Percentiles rank a stretch among this genome's conserved stretches.
Conservation (phyloP, 805 yeast genomes). For the Candida parachauliodes region DNA sequence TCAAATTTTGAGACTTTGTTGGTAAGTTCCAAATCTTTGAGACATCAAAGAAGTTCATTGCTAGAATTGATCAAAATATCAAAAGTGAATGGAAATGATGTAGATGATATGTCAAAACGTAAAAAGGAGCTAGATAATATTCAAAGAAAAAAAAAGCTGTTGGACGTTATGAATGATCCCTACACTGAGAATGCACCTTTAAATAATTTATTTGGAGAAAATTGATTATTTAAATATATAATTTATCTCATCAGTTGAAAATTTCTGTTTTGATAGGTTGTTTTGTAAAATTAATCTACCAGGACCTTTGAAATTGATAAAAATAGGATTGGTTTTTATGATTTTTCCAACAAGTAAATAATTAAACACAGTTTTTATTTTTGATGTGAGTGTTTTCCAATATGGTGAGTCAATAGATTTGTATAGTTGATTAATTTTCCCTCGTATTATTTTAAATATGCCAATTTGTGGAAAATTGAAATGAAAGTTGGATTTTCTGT, state of each 20-base stretch:
- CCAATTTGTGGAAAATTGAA: neutral
- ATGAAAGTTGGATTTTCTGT: neutral
- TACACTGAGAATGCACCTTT: slow-evolving; percentile 65
- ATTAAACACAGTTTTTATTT: neutral
- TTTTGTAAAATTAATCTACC: slow-evolving; percentile 2
- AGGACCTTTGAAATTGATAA: slow-evolving; percentile 3
- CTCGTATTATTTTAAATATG: neutral
- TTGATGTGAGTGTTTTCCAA: neutral
- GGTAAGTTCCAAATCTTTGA: slow-evolving; percentile 59
- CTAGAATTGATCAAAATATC: slow-evolving; percentile 70
- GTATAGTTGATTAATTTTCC: neutral
- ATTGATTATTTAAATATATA: slow-evolving; percentile 13
- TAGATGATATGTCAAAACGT: slow-evolving; percentile 45
- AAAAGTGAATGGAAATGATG: slow-evolving; percentile 33
- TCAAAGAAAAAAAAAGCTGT: slow-evolving; percentile 35
- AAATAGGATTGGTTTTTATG: slow-evolving; percentile 1
- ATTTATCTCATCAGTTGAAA: slow-evolving; percentile 2
- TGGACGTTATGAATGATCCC: slow-evolving; percentile 70
- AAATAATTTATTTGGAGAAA: slow-evolving; percentile 53
- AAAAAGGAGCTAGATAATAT: slow-evolving; percentile 51
- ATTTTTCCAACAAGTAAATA: slow-evolving; percentile 2
- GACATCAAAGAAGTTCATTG: slow-evolving; percentile 79
- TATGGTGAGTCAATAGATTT: neutral
- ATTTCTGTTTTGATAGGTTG: neutral
- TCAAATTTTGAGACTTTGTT: slow-evolving; percentile 61